Percentiles rank a stretch among this genome's conserved stretches.
These are phyloP conservation scores for Gypsophila paniculata DNA, from an alignment of 179 eudicot genomes.

Conservation along the genomic window DNA sequence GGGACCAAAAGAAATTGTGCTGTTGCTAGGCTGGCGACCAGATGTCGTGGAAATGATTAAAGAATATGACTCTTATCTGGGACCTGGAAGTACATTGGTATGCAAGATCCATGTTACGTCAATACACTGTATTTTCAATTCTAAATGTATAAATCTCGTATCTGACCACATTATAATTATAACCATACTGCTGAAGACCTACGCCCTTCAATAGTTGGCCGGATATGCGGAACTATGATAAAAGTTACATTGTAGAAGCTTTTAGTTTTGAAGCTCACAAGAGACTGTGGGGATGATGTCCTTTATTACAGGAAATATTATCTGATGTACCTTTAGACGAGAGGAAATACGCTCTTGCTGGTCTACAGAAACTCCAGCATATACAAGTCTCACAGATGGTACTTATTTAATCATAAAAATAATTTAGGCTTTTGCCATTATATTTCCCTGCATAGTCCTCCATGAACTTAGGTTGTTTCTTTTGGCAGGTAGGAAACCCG, in stretches of 20 bases:
- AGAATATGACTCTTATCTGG: constrained; percentile 90
- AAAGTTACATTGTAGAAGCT: neutral
- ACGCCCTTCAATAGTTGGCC: neutral
- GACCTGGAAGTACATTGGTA: constrained; percentile 97
- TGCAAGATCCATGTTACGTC: constrained; percentile 18
- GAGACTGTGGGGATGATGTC: constrained; percentile 9
- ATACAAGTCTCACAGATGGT: constrained; percentile 73
- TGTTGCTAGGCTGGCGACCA: constrained; percentile 92
- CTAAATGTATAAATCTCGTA: neutral
- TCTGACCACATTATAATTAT: neutral
- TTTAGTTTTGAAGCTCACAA: neutral
- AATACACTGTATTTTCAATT: neutral
- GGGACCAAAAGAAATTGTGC: constrained; percentile 79
- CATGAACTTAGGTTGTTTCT: constrained; percentile 5
- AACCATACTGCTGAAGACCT: constrained; percentile 9
- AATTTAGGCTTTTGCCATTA: neutral
- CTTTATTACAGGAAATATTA: constrained; percentile 60
- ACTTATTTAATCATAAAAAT: constrained; percentile 22
- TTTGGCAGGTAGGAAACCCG: constrained; percentile 68
- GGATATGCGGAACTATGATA: neutral
- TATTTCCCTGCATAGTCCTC: neutral
- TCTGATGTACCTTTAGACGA: constrained; percentile 75
- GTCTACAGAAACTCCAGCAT: constrained; percentile 59
- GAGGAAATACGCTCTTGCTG: constrained; percentile 44
- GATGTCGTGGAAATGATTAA: constrained; percentile 74